Base-by-base conservation (phyloP, 306 rosid genomes). In the Erythrophleum fordii region DNA sequence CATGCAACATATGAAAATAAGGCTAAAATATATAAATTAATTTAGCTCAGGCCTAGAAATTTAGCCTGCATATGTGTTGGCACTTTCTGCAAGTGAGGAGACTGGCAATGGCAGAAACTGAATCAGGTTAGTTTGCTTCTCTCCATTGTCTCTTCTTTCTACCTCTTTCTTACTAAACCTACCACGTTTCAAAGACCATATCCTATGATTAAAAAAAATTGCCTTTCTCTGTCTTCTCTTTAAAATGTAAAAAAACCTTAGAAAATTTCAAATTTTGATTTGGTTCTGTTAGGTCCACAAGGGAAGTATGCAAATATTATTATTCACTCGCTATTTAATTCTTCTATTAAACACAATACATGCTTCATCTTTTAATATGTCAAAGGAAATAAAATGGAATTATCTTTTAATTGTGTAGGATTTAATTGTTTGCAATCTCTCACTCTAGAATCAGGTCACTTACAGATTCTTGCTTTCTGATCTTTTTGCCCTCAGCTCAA, bases 21-120 rank as follows among this genome's bases (percentile, higher is more conserved):
- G n/a, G n/a, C n/a, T n/a, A n/a, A n/a, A 52, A 52, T 25, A 22
- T 3, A 56, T 3, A 22, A 3, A 56, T 23, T 22, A 16, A 58
- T 58, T 58, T 58, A 29, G 18, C 65, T 58, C 65, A 25, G 65
- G 35, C 65, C 65, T 11, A 58, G 34, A 58, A 58, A 58, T 58
- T 56, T 55, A 9, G 61, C 61, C 61, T 22, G 61, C 12, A 55
- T 22, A 2, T 55, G 61, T 10, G 61, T 55, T 8, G 29, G 14
- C 34, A 25, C 31, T 58, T 56, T 25, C 64, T 10, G 10, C 9
- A 8, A 56, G 64, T 34, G 37, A 34, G 37, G 37, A 34, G 5
- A 56, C 31, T 11, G 65, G 65, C 17, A 58, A 23, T 58, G 31
- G 34, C 8, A 58, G 34, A 58, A 58, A 58, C 31, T 23, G 29